These are phyloP conservation scores for Microglena sp. DNA, from an alignment of 139 green algal species.

Conservation along the genomic window DNA sequence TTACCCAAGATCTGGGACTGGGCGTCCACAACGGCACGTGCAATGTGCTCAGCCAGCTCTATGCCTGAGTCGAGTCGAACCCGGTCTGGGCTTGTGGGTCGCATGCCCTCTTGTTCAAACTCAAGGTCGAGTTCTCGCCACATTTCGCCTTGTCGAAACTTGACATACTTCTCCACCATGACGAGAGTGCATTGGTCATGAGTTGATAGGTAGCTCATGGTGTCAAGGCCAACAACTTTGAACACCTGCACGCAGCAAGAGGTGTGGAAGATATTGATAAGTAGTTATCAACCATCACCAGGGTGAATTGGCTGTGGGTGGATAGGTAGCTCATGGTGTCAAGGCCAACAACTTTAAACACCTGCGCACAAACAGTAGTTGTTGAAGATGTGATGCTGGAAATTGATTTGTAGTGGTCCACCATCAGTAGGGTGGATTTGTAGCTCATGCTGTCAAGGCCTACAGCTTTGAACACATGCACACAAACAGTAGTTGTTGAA, in stretches of 20 bases:
- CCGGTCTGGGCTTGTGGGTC: slow-evolving; percentile 28
- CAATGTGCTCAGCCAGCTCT: slow-evolving; percentile 26
- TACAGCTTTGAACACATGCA: slow-evolving; percentile 21
- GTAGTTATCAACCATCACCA: slow-evolving; percentile 33
- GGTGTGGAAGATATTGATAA: not conserved
- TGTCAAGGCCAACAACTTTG: slow-evolving; percentile 26
- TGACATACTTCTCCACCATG: slow-evolving; percentile 37
- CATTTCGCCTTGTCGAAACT: slow-evolving; percentile 44
- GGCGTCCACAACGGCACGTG: slow-evolving; percentile 18
- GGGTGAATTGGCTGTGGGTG: slow-evolving; percentile 15
- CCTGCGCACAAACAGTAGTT: slow-evolving; percentile 4
- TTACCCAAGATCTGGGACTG: slow-evolving; percentile 21
- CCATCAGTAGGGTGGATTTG: too few relatives aligned
- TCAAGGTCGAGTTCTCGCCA: slow-evolving; percentile 24
- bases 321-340: slow-evolving; percentile 25
- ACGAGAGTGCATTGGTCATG: slow-evolving; percentile 25
- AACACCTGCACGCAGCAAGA: slow-evolving; percentile 11
- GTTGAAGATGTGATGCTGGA: too few relatives aligned
- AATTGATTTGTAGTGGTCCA: too few relatives aligned
- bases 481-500: too few relatives aligned
- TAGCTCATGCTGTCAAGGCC: too few relatives aligned
- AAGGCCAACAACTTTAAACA: slow-evolving; percentile 31
- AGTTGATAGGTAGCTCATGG: slow-evolving; percentile 20
- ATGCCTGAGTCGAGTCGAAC: slow-evolving; percentile 23
- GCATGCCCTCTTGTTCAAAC: slow-evolving; percentile 22